Evolutionary conservation across 2,329 filamentous ascomycete species (phyloP).

Genomic region (Rugonectria rugulosa): DNA sequence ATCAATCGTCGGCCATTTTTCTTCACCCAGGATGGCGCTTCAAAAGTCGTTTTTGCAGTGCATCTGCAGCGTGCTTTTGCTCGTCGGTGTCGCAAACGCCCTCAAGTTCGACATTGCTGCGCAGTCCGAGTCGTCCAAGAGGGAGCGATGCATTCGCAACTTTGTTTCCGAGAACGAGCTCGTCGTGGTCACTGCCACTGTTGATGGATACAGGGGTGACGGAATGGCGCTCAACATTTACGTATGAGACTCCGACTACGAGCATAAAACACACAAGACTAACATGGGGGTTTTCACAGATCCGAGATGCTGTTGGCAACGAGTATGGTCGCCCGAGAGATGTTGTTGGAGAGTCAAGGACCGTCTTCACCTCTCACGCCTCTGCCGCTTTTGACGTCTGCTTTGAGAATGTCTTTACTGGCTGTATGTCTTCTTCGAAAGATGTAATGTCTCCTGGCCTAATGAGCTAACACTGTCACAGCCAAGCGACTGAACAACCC

Average conservation of each 20-base stretch:
- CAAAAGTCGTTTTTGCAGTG: conserved; percentile 63
- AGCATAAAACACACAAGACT: too few relatives aligned
- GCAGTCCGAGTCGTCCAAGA: conserved; percentile 63
- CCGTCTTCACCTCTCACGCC: conserved; percentile 90
- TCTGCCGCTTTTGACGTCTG: conserved; percentile 96
- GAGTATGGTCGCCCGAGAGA: conserved; percentile 94
- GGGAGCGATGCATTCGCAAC: conserved; percentile 93
- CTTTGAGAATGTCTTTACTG: conserved; percentile 84
- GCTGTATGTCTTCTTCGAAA: conserved; percentile 62
- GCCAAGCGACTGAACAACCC: conserved; percentile 46
- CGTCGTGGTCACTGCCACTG: conserved; percentile 91
- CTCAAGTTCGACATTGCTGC: conserved; percentile 94
- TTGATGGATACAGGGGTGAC: conserved; percentile 87
- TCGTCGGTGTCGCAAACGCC: conserved; percentile 65
- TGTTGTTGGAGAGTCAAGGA: conserved; percentile 88
- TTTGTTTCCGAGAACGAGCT: conserved; percentile 92
- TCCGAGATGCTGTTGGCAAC: conserved; percentile 93
- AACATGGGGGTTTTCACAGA: conserved; percentile 63
- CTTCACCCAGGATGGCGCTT: conserved; percentile 53
- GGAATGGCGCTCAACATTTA: conserved; percentile 95
- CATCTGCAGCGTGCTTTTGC: conserved; percentile 64
- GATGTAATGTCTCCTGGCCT: background rate
- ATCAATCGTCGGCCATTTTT: conserved; percentile 12
- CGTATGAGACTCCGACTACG: conserved; percentile 59
- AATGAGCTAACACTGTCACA: conserved; percentile 30